Conservation (phyloP, 2,329 filamentous ascomycete species). For the Penicillium sp. region DNA sequence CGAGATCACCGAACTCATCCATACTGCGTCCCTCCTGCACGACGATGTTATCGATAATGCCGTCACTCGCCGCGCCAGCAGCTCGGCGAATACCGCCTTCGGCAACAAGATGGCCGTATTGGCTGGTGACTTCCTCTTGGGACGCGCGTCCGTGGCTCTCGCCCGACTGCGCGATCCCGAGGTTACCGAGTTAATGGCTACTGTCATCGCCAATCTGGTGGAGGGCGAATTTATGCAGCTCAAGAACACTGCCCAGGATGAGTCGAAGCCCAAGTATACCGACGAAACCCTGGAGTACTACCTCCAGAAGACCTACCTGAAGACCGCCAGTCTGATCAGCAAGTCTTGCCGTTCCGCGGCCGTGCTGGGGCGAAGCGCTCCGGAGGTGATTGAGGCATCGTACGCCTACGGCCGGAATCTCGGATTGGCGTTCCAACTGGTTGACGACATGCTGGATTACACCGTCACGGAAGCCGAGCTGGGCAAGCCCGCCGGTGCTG, state of each 20-base stretch:
- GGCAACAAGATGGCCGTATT: conserved; percentile 99
- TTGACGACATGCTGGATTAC: conserved; percentile 98
- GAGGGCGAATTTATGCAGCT: conserved; percentile 99
- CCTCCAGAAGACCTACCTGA: conserved; percentile 96
- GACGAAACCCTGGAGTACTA: conserved; percentile 92
- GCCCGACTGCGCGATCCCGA: conserved; percentile 88
- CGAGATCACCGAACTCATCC: conserved; percentile 96
- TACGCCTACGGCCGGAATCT: conserved; percentile 92
- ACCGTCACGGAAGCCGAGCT: conserved; percentile 80
- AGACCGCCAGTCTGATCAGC: conserved; percentile 91
- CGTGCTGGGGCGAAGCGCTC: conserved; percentile 73
- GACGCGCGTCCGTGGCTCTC: conserved; percentile 87
- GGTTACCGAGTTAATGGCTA: conserved; percentile 89
- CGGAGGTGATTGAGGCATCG: conserved; percentile 80
- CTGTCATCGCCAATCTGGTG: conserved; percentile 94
- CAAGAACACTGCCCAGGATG: conserved; percentile 89
- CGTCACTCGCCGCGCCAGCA: conserved; percentile 74
- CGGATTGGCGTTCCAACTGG: conserved; percentile 91
- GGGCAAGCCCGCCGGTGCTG: conserved; percentile 91
- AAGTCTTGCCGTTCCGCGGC: conserved; percentile 93
- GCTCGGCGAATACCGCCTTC: conserved; percentile 90
- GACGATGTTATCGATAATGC: conserved; percentile 98
- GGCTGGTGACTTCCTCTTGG: conserved; percentile 93
- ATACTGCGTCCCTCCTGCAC: conserved; percentile 92
- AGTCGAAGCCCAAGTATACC: conserved; percentile 78